These are phyloP conservation scores for Fusarium ambrosium DNA, from an alignment of 2,329 filamentous ascomycete genomes.

Conservation along the genomic window DNA sequence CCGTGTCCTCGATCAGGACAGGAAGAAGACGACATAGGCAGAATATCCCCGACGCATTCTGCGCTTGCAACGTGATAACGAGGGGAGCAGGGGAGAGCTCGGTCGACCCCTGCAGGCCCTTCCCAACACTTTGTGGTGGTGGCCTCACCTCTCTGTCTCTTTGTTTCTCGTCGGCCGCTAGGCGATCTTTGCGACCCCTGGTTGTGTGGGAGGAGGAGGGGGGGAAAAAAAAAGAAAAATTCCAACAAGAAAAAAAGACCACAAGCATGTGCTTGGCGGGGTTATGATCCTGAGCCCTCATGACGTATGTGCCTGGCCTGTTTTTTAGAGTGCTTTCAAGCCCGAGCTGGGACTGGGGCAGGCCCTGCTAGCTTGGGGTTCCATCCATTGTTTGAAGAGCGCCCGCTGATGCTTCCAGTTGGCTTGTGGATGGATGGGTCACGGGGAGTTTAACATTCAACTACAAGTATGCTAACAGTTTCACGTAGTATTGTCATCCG, in stretches of 20 bases:
- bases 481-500: neutral
- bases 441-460: neutral
- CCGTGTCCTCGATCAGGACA: neutral
- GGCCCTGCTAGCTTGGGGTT: neutral
- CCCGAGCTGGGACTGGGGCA: neutral
- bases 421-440: neutral
- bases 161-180: neutral
- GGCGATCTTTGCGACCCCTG: neutral
- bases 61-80: slow-evolving; percentile 3
- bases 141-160: neutral
- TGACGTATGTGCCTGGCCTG: slow-evolving; percentile 3
- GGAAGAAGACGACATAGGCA: slow-evolving; percentile 8
- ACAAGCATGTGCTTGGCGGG: slow-evolving; percentile 12
- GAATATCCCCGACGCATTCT: slow-evolving; percentile 6
- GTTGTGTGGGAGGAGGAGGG: neutral
- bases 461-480: neutral
- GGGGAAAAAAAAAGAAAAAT: neutral
- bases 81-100: neutral
- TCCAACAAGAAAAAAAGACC: neutral
- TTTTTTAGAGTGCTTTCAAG: neutral
- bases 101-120: neutral
- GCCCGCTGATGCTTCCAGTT: neutral
- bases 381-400: neutral
- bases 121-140: slow-evolving; percentile 3
- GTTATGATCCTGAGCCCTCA: neutral